A percentile compares a stretch with the other conserved stretches of the same genome.
Conservation (phyloP, 352 stramenopile species). For the Pythium rishiriense region DNA sequence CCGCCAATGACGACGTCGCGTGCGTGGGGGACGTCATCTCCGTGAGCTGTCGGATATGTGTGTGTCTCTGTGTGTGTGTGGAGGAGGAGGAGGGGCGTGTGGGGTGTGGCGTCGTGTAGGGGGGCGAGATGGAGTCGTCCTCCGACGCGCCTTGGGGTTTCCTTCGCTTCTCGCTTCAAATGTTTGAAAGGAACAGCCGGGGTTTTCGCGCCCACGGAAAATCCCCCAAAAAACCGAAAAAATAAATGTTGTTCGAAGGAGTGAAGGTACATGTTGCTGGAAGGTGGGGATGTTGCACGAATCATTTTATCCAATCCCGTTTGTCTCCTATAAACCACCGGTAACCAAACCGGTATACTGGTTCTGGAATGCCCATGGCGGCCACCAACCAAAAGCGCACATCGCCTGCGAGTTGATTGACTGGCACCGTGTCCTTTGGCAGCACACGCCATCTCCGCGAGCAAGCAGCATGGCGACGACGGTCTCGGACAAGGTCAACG, state of each 20-base stretch:
- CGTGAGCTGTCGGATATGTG: no score
- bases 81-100: not conserved
- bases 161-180: constrained; percentile 22
- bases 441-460: not conserved
- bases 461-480: constrained; percentile 23
- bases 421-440: constrained; percentile 26
- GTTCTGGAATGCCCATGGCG: constrained; percentile 11
- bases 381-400: constrained; percentile 33
- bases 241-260: not conserved
- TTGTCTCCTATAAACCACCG: constrained; percentile 15
- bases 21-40: constrained; percentile 19
- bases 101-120: not conserved
- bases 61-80: not conserved
- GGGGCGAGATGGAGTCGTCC: not conserved
- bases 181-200: constrained; percentile 20
- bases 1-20: not conserved
- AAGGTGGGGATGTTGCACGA: constrained; percentile 10
- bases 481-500: constrained; percentile 54
- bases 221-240: not conserved
- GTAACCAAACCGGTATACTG: constrained; percentile 18
- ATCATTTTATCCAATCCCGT: constrained; percentile 21
- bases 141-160: not conserved
- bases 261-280: not conserved
- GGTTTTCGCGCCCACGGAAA: not conserved
- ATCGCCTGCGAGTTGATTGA: constrained; percentile 14